phyloP scores from a whole-genome alignment of 306 rosid species.

The Lablab purpureus region DNA sequence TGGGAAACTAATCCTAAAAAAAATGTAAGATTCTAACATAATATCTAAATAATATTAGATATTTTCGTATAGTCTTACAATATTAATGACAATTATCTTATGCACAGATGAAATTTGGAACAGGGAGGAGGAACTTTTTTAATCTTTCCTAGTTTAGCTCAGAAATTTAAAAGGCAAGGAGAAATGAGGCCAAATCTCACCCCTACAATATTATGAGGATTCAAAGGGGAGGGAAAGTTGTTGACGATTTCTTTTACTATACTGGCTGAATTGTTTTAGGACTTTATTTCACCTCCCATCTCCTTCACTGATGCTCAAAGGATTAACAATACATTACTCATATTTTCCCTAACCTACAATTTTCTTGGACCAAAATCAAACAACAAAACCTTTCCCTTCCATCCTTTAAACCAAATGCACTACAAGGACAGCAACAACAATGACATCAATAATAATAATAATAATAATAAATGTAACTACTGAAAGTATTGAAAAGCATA shows the following conservation, averaged over 20 bases:
- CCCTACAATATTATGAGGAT: not conserved
- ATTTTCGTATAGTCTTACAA: not conserved
- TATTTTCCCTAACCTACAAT: not conserved
- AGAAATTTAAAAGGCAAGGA: not conserved
- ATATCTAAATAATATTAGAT: not conserved
- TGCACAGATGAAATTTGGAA: constrained; percentile 11
- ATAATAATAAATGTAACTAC: not conserved
- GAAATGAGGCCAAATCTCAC: not conserved
- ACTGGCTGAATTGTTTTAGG: not conserved
- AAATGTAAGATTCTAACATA: not conserved
- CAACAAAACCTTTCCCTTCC: not conserved
- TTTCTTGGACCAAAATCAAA: constrained; percentile 9
- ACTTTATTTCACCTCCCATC: not conserved
- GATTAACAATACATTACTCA: not conserved
- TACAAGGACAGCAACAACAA: not conserved
- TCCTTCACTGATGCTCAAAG: not conserved
- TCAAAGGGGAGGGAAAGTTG: not conserved
- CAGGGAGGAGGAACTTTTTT: not conserved
- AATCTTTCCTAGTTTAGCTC: not conserved
- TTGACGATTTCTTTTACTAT: not conserved
- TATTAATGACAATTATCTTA: constrained; percentile 6
- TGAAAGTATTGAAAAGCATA: constrained; percentile 29
- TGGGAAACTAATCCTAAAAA: not conserved
- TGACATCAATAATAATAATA: not conserved
- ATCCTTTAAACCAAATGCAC: constrained; percentile 8